Evolutionary conservation across 2,329 filamentous ascomycete species (phyloP), one percentile per base, ranked within the genome.

Genomic region (Fusarium agapanthi): DNA sequence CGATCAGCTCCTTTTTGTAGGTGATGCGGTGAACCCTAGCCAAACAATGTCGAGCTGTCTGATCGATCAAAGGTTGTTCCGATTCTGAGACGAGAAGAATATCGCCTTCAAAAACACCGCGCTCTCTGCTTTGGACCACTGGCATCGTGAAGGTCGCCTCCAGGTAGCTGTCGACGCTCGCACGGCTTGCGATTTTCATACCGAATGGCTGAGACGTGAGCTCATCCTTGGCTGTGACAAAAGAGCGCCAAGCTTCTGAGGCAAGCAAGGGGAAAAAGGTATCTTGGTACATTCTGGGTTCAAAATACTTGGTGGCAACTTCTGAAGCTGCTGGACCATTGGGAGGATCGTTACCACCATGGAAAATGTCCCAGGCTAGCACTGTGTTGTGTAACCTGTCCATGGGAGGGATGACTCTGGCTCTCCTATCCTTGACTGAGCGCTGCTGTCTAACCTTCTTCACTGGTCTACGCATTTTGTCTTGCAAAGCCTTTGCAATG

Each of bases 231-330:
- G 93, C 89, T 55, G 94, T 95, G 56, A 97, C 91, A 80, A 99
- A 96, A 9, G 93, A 93, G 79, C 97, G 93, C 96, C 96, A 99
- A 35, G 95, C 95, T 84, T 99, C 96, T 32, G 97, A 92, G 35
- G 96, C 90, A 38, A 99, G 87, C 28, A 99, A 86, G 11, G 95
- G 95, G 74, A 97, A 91, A 81, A 99, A 99, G 0, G 95, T 97
- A 66, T 90, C 87, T 80, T 97, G 93, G 80, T 99, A 99, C 55
- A 93, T 91, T 47, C 84, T 84, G 1, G 95, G 93, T 74, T 94
- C 91, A 34, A 86, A 81, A 82, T 97, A 99, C 2, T 89, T 90
- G 69, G 93, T 92, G 10, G 92, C 91, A 16, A 99, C 95, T 60
- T 90, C 86, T 51, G 88, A 90, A 78, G 95, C 97, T 48, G 90